Evolutionary conservation across 169 alveolate genomes (phyloP), one percentile per base, ranked within the genome.

Genomic region (Cryptosporidium sp.): DNA sequence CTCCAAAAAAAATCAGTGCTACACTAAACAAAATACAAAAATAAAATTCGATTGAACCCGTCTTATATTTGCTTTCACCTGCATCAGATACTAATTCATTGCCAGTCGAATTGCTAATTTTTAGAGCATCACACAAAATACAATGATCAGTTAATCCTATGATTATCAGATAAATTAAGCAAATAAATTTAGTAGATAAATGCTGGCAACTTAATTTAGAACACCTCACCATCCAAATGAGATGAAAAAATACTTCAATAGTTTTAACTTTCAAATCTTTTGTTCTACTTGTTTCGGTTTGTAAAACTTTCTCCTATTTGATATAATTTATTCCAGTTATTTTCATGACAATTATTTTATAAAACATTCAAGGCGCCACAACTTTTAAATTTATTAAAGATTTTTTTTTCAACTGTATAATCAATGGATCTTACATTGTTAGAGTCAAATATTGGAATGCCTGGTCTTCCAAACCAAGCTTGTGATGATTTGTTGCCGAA

Each of bases 1-100:
- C 99, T 43, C 89, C 89, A 26, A 80, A 61, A 26, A 80, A 26
- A 29, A 80, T 52, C n/a, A 96, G 96, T 52, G 95, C 80, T 31
- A 92, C 59, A 18, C 94, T 94, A n/a, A 91, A 71, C 23, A 68
- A 52, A 50, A 91, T 61, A 58, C 89, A 75, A 0, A 75, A 45
- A 39, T 85, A 74, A 21, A 71, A 65, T 39, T 75, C 86, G 62
- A 92, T 70, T 65, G 92, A 31, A 21, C 80, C 89, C 39, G 62
- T 70, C 62, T 70, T 84, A 71, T 86, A 51, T 71, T 73, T 80
- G 41, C 48, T 73, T 41, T 85, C 31, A 43, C 6, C 43, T 70
- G 39, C n/a, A 21, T 86, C 80, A 31, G 67, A 55, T 21, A 26
- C 67, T 55, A 55, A 55, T 55, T 21, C 67, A 55, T 55, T 55